phyloP scores from a whole-genome alignment of 257 asterid genomes.

The Salvia rosmarinus region DNA sequence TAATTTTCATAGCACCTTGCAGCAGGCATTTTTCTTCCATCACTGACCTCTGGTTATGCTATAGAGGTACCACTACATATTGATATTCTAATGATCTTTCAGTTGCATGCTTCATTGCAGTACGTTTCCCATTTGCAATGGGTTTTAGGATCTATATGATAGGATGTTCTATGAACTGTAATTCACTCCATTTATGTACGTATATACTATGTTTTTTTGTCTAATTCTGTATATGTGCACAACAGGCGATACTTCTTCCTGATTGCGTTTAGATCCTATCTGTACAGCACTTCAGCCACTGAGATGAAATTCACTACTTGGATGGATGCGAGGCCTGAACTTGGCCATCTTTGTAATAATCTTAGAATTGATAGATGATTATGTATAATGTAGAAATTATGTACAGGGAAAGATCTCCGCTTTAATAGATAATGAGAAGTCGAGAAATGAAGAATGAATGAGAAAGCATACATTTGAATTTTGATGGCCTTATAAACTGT shows the following conservation, averaged over 20 bases:
- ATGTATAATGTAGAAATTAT: constrained; percentile 30
- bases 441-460: constrained; percentile 11
- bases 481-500: neutral
- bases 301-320: constrained; percentile 67
- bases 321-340: constrained; percentile 97
- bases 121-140: neutral
- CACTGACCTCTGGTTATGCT: constrained; percentile 8
- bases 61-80: neutral
- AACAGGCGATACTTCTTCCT: constrained; percentile 92
- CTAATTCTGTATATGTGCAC: constrained; percentile 33
- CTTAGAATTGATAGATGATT: constrained; percentile 66
- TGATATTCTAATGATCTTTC: neutral
- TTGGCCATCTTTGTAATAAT: constrained; percentile 87
- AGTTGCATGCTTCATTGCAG: neutral
- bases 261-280: constrained; percentile 89
- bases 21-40: neutral
- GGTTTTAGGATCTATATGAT: constrained; percentile 8
- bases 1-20: neutral
- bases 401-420: constrained; percentile 33
- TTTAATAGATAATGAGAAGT: constrained; percentile 14
- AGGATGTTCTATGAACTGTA: neutral
- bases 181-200: neutral
- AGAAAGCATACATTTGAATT: constrained; percentile 15
- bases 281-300: constrained; percentile 63
- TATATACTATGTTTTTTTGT: neutral